phyloP scores from a whole-genome alignment of 2,329 filamentous ascomycete genomes.

The Venturia carpophila region DNA sequence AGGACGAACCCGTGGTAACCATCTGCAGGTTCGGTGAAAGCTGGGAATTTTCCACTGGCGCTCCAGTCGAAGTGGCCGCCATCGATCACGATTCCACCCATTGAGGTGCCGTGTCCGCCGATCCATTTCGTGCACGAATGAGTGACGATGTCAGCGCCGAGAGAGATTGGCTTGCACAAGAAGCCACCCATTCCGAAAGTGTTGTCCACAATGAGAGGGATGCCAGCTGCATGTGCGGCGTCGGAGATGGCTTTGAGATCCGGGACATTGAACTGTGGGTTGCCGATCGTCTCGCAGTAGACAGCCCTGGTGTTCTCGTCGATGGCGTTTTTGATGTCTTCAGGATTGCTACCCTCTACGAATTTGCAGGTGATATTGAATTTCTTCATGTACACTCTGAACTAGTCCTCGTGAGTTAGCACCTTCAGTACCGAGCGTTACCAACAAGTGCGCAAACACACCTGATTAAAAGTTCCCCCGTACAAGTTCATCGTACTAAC shows the following conservation, averaged over 20 bases:
- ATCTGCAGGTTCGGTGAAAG: slow-evolving; percentile 24
- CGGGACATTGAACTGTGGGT: slow-evolving; percentile 24
- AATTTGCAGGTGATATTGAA: slow-evolving; percentile 35
- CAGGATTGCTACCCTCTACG: slow-evolving; percentile 27
- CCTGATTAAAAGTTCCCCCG: slow-evolving; percentile 33
- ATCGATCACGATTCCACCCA: slow-evolving; percentile 27
- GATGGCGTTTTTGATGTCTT: slow-evolving; percentile 21
- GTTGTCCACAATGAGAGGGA: slow-evolving; percentile 26
- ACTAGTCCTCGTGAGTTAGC: slow-evolving; percentile 17
- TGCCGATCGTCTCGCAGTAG: slow-evolving; percentile 25
- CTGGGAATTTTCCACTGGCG: slow-evolving; percentile 23
- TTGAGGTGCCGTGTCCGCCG: slow-evolving; percentile 27
- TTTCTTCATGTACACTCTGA: slow-evolving; percentile 33
- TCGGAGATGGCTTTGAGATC: slow-evolving; percentile 23
- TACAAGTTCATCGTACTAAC: slow-evolving; percentile 33
- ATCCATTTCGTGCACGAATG: slow-evolving; percentile 28
- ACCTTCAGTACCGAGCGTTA: too few species aligned
- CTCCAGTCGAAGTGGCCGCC: slow-evolving; percentile 27
- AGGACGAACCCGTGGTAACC: slow-evolving; percentile 22
- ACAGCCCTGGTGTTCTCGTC: slow-evolving; percentile 24
- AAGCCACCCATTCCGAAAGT: slow-evolving; percentile 26
- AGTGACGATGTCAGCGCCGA: slow-evolving; percentile 26
- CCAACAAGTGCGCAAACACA: too few species aligned
- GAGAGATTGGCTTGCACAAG: slow-evolving; percentile 22
- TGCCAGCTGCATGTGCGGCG: slow-evolving; percentile 22